phyloP scores from a whole-genome alignment of 2,329 filamentous ascomycete genomes.

The Xylaria polymorpha region DNA sequence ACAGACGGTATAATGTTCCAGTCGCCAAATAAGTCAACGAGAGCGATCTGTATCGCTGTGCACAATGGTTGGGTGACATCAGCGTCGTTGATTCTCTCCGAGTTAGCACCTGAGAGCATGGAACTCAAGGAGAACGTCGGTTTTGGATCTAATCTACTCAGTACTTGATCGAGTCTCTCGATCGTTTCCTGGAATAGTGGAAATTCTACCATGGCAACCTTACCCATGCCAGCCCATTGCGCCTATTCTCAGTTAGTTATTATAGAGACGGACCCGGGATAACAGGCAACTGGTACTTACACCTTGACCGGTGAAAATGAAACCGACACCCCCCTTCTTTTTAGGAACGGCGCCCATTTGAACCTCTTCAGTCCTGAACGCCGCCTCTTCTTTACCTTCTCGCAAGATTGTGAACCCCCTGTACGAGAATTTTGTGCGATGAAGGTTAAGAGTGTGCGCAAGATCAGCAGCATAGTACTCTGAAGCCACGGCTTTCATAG shows the following conservation, averaged over 20 bases:
- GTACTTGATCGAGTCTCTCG: slow-evolving; percentile 32
- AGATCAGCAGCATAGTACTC: slow-evolving; percentile 40
- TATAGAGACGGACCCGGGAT: neutral
- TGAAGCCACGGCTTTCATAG: slow-evolving; percentile 34
- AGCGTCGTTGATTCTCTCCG: slow-evolving; percentile 37
- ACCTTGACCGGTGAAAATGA: slow-evolving; percentile 48
- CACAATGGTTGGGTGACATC: slow-evolving; percentile 52
- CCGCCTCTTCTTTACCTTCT: slow-evolving; percentile 25
- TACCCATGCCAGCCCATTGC: slow-evolving; percentile 48
- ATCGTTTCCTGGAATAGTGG: slow-evolving; percentile 32
- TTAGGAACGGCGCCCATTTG: slow-evolving; percentile 18
- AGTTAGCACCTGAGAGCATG: slow-evolving; percentile 31
- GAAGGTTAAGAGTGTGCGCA: slow-evolving; percentile 37
- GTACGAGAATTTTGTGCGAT: slow-evolving; percentile 33
- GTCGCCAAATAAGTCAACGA: slow-evolving; percentile 55
- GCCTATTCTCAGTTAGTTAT: slow-evolving; percentile 32
- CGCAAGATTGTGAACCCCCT: slow-evolving; percentile 34
- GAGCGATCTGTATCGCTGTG: slow-evolving; percentile 58
- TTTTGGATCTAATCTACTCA: slow-evolving; percentile 28
- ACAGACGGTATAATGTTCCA: slow-evolving; percentile 50
- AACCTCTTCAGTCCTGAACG: slow-evolving; percentile 20
- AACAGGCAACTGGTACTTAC: slow-evolving; percentile 16
- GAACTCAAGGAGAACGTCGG: slow-evolving; percentile 34
- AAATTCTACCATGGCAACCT: slow-evolving; percentile 36
- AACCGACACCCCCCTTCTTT: slow-evolving; percentile 16